Evolutionary conservation across 148 eudicot genomes (phyloP).

Genomic region (Persicaria maculosa): DNA sequence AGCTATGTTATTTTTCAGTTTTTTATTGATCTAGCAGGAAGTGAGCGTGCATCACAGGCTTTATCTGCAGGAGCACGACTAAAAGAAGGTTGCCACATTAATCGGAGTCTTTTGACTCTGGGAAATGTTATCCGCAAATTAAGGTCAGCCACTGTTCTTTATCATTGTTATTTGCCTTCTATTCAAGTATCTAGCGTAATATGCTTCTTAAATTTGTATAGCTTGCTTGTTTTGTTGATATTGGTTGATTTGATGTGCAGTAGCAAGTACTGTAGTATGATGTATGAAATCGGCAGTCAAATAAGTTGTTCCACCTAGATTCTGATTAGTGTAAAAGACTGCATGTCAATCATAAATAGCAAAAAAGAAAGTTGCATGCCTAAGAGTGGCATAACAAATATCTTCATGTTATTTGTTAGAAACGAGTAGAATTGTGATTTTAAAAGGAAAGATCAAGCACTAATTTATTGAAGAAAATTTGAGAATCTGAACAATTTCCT

Average conservation of each 20-base stretch:
- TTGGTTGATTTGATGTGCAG: neutral
- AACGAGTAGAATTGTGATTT: no score
- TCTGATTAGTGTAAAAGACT: neutral
- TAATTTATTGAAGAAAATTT: no score
- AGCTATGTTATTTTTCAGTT: conserved; percentile 42
- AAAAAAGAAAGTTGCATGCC: neutral
- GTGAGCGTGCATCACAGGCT: conserved; percentile 97
- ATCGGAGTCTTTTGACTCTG: conserved; percentile 83
- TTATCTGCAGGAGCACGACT: conserved; percentile 80
- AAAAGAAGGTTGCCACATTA: conserved; percentile 94
- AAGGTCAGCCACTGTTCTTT: conserved; percentile 39
- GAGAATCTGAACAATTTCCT: no score
- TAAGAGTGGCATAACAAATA: neutral
- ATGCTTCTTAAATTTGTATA: neutral
- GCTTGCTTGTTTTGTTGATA: neutral
- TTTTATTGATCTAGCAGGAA: conserved; percentile 94
- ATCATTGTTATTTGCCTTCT: neutral
- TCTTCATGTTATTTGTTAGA: neutral
- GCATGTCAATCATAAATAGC: neutral
- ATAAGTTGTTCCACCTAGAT: neutral
- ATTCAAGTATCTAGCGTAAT: neutral
- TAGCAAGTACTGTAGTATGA: neutral
- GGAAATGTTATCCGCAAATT: conserved; percentile 94
- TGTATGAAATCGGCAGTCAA: neutral
- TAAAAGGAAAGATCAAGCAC: no score